Evolutionary conservation across 2,329 filamentous ascomycete species (phyloP).

Genomic region (Sporothrix protearum): DNA sequence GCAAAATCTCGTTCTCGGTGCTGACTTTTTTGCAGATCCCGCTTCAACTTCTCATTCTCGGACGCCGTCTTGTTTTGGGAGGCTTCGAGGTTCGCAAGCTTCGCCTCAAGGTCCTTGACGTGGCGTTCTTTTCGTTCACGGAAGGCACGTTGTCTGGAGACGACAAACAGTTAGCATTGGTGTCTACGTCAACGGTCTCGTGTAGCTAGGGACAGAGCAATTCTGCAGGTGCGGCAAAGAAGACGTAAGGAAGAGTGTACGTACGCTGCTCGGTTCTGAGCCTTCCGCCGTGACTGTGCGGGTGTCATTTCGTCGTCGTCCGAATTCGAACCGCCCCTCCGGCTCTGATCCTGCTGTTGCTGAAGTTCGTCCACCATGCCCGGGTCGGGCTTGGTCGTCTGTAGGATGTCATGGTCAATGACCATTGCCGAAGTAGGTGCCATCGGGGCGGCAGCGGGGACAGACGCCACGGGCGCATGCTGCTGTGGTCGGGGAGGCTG

Average conservation of each 20-base stretch:
- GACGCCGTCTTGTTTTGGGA: constrained; percentile 67
- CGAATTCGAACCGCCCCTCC: constrained; percentile 48
- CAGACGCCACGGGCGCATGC: constrained; percentile 11
- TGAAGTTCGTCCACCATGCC: constrained; percentile 34
- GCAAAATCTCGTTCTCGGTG: constrained; percentile 90
- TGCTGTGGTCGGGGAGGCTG: constrained; percentile 29
- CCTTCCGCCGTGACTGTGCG: constrained; percentile 57
- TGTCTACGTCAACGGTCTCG: background rate
- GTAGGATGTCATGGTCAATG: constrained; percentile 34
- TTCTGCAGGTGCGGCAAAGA: background rate
- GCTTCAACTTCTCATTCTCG: constrained; percentile 84
- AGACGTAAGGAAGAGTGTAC: constrained; percentile 35
- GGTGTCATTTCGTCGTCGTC: constrained; percentile 55
- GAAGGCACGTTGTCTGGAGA: constrained; percentile 80
- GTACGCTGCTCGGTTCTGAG: constrained; percentile 60
- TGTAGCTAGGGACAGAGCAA: background rate
- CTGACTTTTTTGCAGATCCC: constrained; percentile 77
- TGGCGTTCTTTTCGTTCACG: constrained; percentile 89
- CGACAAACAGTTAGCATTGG: background rate
- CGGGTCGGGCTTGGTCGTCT: constrained; percentile 40
- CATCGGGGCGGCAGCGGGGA: background rate
- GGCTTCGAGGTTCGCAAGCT: constrained; percentile 73
- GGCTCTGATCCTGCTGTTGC: constrained; percentile 31
- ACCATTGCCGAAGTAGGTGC: constrained; percentile 18
- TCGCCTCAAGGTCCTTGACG: constrained; percentile 86